These are phyloP conservation scores for Trichopus zeylanicus DNA, from an alignment of 116 monocot genomes.

Conservation along the genomic window DNA sequence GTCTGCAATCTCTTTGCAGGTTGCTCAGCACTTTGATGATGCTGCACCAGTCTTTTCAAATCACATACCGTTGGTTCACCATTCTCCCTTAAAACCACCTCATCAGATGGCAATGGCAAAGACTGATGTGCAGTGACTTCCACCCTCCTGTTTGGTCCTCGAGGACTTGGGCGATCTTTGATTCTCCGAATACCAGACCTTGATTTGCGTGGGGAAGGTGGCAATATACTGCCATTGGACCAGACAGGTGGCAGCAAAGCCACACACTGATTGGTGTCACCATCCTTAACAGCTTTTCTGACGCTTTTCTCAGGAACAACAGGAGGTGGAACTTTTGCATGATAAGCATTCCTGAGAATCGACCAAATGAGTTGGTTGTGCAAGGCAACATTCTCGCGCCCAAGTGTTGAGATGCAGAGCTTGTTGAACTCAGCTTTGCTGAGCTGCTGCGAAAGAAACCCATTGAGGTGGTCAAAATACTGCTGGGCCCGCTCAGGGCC, in stretches of 20 bases:
- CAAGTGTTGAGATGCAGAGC: conserved; percentile 27
- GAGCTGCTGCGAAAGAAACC: conserved; percentile 27
- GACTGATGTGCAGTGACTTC: conserved; percentile 8
- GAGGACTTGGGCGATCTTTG: conserved; percentile 33
- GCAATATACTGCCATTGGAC: conserved; percentile 48
- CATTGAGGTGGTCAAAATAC: conserved; percentile 33
- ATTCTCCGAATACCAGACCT: too few relatives aligned
- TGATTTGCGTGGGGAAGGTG: conserved; percentile 24
- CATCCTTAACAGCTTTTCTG: background rate
- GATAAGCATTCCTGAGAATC: conserved; percentile 65
- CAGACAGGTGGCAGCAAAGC: too few relatives aligned
- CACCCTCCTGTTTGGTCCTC: conserved; percentile 44
- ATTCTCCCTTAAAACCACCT: conserved; percentile 23
- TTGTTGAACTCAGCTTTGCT: conserved; percentile 48
- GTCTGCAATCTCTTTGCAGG: conserved; percentile 30
- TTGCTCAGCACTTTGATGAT: conserved; percentile 29
- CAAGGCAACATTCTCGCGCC: conserved; percentile 33
- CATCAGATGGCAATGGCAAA: conserved; percentile 6
- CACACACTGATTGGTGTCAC: conserved; percentile 5
- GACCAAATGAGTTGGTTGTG: conserved; percentile 76
- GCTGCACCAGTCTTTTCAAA: conserved; percentile 33
- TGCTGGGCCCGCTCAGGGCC: conserved; percentile 22
- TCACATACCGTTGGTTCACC: conserved; percentile 26
- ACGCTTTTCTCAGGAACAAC: conserved; percentile 6
- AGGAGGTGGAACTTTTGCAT: conserved; percentile 36